Conservation (phyloP, 163 green algal species). For the Prototheca cutis region DNA sequence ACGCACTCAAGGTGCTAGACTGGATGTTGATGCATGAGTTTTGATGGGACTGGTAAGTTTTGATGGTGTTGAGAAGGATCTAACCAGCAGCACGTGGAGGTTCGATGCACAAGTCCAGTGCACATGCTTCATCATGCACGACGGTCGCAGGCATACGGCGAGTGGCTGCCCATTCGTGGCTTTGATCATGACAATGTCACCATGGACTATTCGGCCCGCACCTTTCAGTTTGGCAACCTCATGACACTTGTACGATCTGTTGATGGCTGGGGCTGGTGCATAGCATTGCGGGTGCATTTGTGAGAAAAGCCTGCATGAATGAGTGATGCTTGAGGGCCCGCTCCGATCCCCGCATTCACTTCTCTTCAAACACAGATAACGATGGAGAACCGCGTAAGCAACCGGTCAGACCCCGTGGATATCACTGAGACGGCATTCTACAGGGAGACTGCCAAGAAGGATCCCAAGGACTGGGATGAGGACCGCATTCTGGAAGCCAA, state of each 20-base stretch:
- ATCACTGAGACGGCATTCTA: slow-evolving; percentile 9
- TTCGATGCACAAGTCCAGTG: too few relatives aligned
- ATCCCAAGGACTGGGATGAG: slow-evolving; percentile 10
- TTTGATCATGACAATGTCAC: slow-evolving; percentile 1
- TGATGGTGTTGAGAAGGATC: too few relatives aligned
- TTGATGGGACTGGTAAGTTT: too few relatives aligned
- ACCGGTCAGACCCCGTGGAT: slow-evolving; percentile 4
- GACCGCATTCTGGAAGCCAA: slow-evolving; percentile 3
- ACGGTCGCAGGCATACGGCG: slow-evolving; percentile 18
- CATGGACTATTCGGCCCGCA: slow-evolving; percentile 7
- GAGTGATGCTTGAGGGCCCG: too few relatives aligned
- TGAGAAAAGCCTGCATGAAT: not conserved
- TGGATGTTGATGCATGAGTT: too few relatives aligned
- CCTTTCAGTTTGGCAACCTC: slow-evolving; percentile 18
- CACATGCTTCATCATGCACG: too few relatives aligned
- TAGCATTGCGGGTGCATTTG: not conserved
- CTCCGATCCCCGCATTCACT: too few relatives aligned
- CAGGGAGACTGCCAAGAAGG: slow-evolving; percentile 11
- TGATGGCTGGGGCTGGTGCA: not conserved
- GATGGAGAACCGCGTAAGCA: slow-evolving; percentile 13
- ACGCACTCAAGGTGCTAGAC: slow-evolving; percentile 6
- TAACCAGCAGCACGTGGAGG: too few relatives aligned
- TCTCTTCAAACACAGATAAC: too few relatives aligned
- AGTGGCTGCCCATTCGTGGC: slow-evolving; percentile 22
- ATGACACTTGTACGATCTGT: slow-evolving; percentile 5